Evolutionary conservation across 495 filamentous ascomycete species (phyloP), one percentile per base, ranked within the genome.

Genomic region (Penicillium cosmopolitanum): DNA sequence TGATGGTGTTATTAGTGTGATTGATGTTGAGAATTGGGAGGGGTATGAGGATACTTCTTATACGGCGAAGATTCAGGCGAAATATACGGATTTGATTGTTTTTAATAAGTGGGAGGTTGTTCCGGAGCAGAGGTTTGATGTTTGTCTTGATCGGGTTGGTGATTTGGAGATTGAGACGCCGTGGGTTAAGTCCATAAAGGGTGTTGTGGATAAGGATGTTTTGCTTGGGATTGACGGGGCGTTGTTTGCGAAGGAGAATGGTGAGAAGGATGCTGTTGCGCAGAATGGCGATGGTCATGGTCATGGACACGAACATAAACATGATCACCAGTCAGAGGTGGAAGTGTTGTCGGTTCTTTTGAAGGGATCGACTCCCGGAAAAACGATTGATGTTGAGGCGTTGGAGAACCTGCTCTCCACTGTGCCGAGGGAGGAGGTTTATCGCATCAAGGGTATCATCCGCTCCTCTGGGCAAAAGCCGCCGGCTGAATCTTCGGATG

Each of bases 11-110:
- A 85, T 98, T 18, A 89, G 84, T 47, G 95, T 97, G 3, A 89
- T 98, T 51, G 95, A 98, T 72, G 92, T 95, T 5, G 95, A 98
- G 82, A 98, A 98, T 72, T 98, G 93, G 93, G 80, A 85, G 61
- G 95, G 95, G 1, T 98, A 98, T 68, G 92, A 91, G 63, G 93
- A 97, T 76, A 96, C 92, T 12, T 87, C 82, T 28, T 93, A 90
- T 46, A 95, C 92, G 50, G 92, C 92, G n/a, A 85, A 89, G 68
- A 74, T 94, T 50, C 92, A 96, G 77, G 92, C 91, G 25, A 72
- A 80, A 66, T 97, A 96, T 74, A 98, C 95, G 47, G 95, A 98
- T 80, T 67, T 97, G 62, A 87, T 98, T 50, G 82, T 98, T 23
- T 88, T 96, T 57, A 98, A 97, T 75, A 98, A 98, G 77, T 97